Evolutionary conservation across 345 rosid species (phyloP), one percentile per base, ranked within the genome.

Genomic region (Arabidopsis thaliana): DNA sequence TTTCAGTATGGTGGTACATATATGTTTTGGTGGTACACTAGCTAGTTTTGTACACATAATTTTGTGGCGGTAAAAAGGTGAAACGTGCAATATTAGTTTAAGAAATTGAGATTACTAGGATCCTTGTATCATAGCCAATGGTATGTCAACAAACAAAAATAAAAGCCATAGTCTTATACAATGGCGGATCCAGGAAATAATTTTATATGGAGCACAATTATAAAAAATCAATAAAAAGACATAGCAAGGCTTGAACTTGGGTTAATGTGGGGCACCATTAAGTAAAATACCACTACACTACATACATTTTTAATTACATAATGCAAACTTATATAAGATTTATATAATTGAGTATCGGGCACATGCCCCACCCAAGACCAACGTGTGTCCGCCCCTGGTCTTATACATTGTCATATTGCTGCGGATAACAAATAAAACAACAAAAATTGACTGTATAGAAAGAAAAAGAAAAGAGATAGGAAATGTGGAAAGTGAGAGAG

Each of bases 401-500:
- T 28, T 28, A 28, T 24, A 37, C 4, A 28, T 28, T 28, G 32
- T 28, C 32, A 28, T 60, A 24, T 37, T 37, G 37, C 48, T n/a
- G 14, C 1, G 28, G 58, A 34, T n/a, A 57, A 20, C 12, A 37
- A 4, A 16, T 28, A 28, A 28, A 16, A 16, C 20, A 16, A 28
- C 32, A 46, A 8, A 3, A 57, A 32, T 28, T 28, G 32, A 1
- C 32, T 2, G 32, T 28, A 28, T 28, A 28, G 0, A 28, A 28
- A 8, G 14, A 23, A 59, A n/a, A 34, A n/a, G 1, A 1, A 38
- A 20, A 50, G 30, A 32, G 38, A 63, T 16, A 38, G n/a, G 9
- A 55, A 22, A n/a, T 4, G 38, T 71, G 34, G 71, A 69, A 67
- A 67, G 68, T 58, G 41, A 68, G 30, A 12, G 6, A 45, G 59